Conservation (phyloP, 2,329 filamentous ascomycete species). For the Neopestalotiopsis rosae region DNA sequence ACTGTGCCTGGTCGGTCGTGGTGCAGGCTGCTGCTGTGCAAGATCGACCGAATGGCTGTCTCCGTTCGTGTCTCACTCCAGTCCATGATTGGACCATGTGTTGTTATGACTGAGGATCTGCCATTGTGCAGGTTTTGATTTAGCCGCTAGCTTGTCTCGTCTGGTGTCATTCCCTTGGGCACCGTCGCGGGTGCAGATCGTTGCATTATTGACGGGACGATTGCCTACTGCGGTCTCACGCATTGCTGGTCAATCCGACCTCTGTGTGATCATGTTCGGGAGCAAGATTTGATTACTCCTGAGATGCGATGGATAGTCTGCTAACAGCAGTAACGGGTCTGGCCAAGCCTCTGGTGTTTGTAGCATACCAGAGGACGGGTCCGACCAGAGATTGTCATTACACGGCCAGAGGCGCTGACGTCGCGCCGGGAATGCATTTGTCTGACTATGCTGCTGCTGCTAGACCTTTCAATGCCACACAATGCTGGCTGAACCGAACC, state of each 20-base stretch:
- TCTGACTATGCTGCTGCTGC: neutral
- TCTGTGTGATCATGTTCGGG: neutral
- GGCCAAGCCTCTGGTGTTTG: neutral
- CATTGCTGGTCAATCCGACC: neutral
- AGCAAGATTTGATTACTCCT: neutral
- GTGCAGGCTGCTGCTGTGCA: conserved; percentile 19
- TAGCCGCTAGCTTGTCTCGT: conserved; percentile 21
- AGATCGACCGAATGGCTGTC: conserved; percentile 27
- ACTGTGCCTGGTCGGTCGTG: conserved; percentile 23
- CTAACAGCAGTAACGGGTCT: neutral
- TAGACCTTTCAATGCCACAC: neutral
- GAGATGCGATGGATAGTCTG: neutral
- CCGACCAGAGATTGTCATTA: neutral
- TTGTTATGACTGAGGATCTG: conserved; percentile 29
- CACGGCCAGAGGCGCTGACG: neutral
- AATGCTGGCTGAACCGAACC: neutral
- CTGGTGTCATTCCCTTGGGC: conserved; percentile 18
- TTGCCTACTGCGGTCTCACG: conserved; percentile 9
- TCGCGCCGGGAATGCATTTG: conserved; percentile 2
- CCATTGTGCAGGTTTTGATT: conserved; percentile 25
- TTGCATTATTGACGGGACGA: conserved; percentile 12
- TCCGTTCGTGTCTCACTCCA: conserved; percentile 30
- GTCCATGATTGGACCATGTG: conserved; percentile 22
- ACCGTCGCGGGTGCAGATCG: conserved; percentile 10
- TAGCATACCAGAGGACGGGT: neutral